Conservation (phyloP, 805 yeast genomes). For the Lachancea thermotolerans region DNA sequence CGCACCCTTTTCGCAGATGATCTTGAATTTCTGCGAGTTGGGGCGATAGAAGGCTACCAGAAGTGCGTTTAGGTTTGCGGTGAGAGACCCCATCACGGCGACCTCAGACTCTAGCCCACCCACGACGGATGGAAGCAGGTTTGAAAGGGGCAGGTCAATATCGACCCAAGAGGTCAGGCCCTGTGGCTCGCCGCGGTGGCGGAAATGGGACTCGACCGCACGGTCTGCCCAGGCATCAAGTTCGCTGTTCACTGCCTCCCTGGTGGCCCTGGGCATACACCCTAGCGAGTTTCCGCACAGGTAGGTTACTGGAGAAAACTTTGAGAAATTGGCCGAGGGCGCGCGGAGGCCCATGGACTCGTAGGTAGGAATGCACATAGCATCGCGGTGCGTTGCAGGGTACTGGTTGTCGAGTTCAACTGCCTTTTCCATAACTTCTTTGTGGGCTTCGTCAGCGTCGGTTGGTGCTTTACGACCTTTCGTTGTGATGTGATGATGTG, state of each 20-base stretch:
- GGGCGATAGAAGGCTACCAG: conserved; percentile 74
- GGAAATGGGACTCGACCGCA: conserved; percentile 81
- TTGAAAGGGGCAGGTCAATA: conserved; percentile 70
- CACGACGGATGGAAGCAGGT: conserved; percentile 62
- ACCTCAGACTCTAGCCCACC: conserved; percentile 76
- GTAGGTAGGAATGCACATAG: conserved; percentile 64
- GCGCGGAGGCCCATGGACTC: conserved; percentile 45
- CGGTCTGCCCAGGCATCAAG: conserved; percentile 74
- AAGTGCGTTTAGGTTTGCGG: conserved; percentile 73
- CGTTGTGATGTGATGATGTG: too few species aligned
- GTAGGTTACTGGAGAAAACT: conserved; percentile 39
- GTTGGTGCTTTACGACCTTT: too few species aligned
- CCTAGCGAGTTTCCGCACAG: conserved; percentile 95
- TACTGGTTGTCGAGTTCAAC: conserved; percentile 35
- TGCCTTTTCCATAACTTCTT: conserved; percentile 3
- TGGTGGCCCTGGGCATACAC: conserved; percentile 66
- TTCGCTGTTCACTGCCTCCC: conserved; percentile 53
- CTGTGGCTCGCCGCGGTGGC: conserved; percentile 46
- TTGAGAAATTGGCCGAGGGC: conserved; percentile 9
- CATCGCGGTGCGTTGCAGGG: conserved; percentile 34
- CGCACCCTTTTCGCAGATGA: conserved; percentile 78
- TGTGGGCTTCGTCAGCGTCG: neutral
- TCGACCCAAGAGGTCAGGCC: conserved; percentile 71
- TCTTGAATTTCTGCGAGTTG: conserved; percentile 45
- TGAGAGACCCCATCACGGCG: conserved; percentile 81